Evolutionary conservation across 768 basidiomycete species (phyloP), one percentile per base, ranked within the genome.

Genomic region (Psilocybe sp.): DNA sequence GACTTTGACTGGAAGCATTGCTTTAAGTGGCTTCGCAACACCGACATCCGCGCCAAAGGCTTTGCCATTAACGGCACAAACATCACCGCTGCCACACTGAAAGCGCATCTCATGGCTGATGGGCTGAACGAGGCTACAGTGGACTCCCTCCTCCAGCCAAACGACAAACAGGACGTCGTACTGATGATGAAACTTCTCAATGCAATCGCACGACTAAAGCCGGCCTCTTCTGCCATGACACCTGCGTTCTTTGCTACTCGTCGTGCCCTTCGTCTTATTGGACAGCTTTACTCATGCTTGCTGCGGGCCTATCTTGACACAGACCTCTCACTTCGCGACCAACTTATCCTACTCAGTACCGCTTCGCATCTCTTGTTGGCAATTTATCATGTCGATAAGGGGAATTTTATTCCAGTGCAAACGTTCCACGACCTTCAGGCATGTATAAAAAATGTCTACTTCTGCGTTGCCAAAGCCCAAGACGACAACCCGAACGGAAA

Each of bases 361-460:
- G 66, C 64, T 4, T 59, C 66, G 7, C 64, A 67, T 46, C 52
- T 69, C 5, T 42, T 54, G n/a, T 44, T 54, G 12, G 49, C 53
- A 5, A 37, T 54, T 2, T 50, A 54, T 38, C 33, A 50, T 19
- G n/a, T 10, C 8, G 39, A 50, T 28, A 54, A 54, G 16, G 53
- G 49, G 5, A 40, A 50, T 3, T 68, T 69, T 40, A 63, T 71
- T n/a, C 63, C 64, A 0, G 55, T 47, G 1, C 60, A 60, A 11
- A 59, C 64, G 0, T 70, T 56, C 38, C 31, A 53, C 1, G 64
- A 72, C 45, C 49, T 68, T 15, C 58, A 60, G 59, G 46, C 61
- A 1, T 69, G 66, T 64, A 61, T 70, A 43, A 71, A 67, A 51
- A 70, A 69, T 51, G 60, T 47, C 0, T 69, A 50, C 45, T 69